These are phyloP conservation scores for Mucor irregularis DNA, from an alignment of 371 early-diverging fungal genomes.

Conservation along the genomic window DNA sequence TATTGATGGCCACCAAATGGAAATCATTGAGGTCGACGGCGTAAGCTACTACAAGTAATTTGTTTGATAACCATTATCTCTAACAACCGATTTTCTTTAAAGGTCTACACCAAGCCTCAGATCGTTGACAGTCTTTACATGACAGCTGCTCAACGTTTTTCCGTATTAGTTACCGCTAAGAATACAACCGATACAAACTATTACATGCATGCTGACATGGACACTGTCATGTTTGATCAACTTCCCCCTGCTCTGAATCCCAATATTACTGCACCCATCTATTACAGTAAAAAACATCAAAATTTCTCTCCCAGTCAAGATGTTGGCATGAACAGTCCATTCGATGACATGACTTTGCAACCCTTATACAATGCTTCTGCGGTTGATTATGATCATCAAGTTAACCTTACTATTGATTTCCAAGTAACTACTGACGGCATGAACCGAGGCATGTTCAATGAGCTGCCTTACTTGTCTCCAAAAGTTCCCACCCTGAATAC, in stretches of 20 bases:
- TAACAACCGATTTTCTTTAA: background rate
- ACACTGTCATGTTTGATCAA: slow-evolving; percentile 79
- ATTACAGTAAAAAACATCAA: slow-evolving; percentile 40
- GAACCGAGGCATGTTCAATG: slow-evolving; percentile 80
- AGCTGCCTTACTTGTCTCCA: slow-evolving; percentile 61
- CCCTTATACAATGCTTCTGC: slow-evolving; percentile 38
- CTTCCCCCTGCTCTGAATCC: too few species aligned
- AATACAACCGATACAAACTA: slow-evolving; percentile 66
- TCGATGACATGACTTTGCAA: slow-evolving; percentile 48
- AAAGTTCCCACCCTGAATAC: slow-evolving; percentile 68
- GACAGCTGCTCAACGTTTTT: slow-evolving; percentile 70
- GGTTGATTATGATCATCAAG: slow-evolving; percentile 40
- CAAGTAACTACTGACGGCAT: slow-evolving; percentile 64
- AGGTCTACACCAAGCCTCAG: slow-evolving; percentile 35
- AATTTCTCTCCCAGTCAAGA: slow-evolving; percentile 36
- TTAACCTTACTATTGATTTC: slow-evolving; percentile 59
- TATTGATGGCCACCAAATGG: slow-evolving; percentile 74
- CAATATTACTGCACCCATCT: slow-evolving; percentile 51
- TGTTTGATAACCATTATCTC: background rate
- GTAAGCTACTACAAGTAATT: too few species aligned
- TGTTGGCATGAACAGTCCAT: slow-evolving; percentile 27
- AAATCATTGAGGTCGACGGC: slow-evolving; percentile 81
- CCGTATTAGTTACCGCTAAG: slow-evolving; percentile 74
- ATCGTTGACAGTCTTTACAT: slow-evolving; percentile 52
- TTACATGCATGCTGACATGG: slow-evolving; percentile 73